phyloP scores from a whole-genome alignment of 1,284 basidiomycete genomes.

The Cryptococcus sp. region DNA sequence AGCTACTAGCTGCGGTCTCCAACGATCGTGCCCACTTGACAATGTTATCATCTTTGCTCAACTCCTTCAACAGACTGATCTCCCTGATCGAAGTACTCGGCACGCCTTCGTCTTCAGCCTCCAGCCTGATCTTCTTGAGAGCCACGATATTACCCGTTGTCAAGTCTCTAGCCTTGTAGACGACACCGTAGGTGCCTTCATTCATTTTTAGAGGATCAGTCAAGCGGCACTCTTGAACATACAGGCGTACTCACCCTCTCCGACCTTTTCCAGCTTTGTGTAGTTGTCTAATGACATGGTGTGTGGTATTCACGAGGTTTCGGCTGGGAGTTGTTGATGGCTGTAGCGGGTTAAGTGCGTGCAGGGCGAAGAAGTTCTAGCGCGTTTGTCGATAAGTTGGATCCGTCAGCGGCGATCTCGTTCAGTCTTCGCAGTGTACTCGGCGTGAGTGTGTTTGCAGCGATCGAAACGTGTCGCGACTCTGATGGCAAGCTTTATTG shows the following conservation, averaged over 20 bases:
- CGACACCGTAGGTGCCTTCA: constrained; percentile 95
- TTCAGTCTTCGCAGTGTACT: too few relatives aligned
- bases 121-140: constrained; percentile 96
- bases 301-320: neutral
- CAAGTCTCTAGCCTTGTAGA: constrained; percentile 87
- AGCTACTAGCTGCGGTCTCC: neutral
- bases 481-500: neutral
- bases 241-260: constrained; percentile 51
- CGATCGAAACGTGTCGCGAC: neutral
- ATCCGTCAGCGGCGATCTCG: too few relatives aligned
- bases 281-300: constrained; percentile 54
- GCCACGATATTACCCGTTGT: constrained; percentile 79
- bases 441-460: too few relatives aligned
- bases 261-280: constrained; percentile 80
- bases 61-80: constrained; percentile 93
- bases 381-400: too few relatives aligned
- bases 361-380: too few relatives aligned
- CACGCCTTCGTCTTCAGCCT: constrained; percentile 92
- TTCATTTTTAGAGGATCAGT: too few relatives aligned
- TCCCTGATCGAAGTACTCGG: constrained; percentile 96
- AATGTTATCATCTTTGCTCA: constrained; percentile 88
- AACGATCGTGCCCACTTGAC: constrained; percentile 59
- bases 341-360: too few relatives aligned
- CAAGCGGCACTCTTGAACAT: neutral
- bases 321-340: too few relatives aligned